Evolutionary conservation across 2,329 filamentous ascomycete genomes (phyloP), one percentile per base, ranked within the genome.

Genomic region (Immersiporthe knoxdaviesiana): DNA sequence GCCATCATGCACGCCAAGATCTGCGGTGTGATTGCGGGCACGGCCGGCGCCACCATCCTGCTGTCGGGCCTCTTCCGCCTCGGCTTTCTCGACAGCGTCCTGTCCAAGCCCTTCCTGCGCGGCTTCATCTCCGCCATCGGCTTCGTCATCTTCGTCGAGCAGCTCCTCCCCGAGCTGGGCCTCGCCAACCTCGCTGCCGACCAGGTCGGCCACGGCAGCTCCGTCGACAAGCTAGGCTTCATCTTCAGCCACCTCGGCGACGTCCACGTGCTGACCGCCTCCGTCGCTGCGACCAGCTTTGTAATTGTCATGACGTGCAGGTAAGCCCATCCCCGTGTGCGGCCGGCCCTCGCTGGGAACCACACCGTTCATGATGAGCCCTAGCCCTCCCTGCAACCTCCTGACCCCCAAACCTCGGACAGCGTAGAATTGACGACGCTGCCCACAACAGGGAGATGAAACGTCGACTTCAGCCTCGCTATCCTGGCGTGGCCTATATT

Each of bases 91-190:
- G 96, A 99, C 77, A 97, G 93, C 75, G 94, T 99, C 14, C 85
- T 99, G 47, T 97, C 94, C 74, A 87, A 93, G 44, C 96, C 96
- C 0, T 98, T 99, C 75, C 81, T 98, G 68, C 87, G 96, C 70
- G 96, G 96, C 0, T 99, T 99, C 81, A 97, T 99, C 80, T 97
- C 93, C 68, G 96, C 96, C 64, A 97, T 99, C 77, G 96, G 96
- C 63, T 92, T 97, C 68, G 94, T 98, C 73, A 98, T 99, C 77
- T 89, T 97, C 52, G 93, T 98, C 47, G 96, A 98, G 78, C 96
- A 99, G 80, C 83, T 97, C 59, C 92, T 97, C 66, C 94, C 95
- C 0, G 94, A 98, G 79, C 86, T 97, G 75, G 96, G 96, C 0
- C 84, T 99, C 30, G 85, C 84, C 50, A 81, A 85, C 1, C 80